phyloP scores from a whole-genome alignment of 352 stramenopile genomes.

The Pythium folliculosum region DNA sequence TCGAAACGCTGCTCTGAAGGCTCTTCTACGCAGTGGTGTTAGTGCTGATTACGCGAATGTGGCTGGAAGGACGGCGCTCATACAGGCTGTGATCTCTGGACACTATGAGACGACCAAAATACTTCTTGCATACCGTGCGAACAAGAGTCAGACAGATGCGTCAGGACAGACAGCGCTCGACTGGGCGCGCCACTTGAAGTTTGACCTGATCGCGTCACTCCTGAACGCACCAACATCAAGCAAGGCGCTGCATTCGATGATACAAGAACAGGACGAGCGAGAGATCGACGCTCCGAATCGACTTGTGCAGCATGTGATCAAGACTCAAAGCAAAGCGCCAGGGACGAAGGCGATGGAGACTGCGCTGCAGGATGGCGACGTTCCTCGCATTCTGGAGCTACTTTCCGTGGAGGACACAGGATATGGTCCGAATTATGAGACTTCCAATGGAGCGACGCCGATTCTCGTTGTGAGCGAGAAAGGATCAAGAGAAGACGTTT shows the following conservation, averaged over 20 bases:
- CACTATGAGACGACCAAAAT: constrained; percentile 41
- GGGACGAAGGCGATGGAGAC: constrained; percentile 37
- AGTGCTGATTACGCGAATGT: constrained; percentile 38
- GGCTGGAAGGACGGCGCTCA: constrained; percentile 38
- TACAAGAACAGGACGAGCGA: constrained; percentile 48
- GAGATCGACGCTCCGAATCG: constrained; percentile 22
- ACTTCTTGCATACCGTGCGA: constrained; percentile 45
- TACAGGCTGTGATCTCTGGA: constrained; percentile 48
- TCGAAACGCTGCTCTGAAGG: constrained; percentile 35
- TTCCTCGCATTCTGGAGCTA: constrained; percentile 38
- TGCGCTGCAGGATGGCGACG: constrained; percentile 35
- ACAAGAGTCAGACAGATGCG: constrained; percentile 31
- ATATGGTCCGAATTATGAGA: constrained; percentile 58
- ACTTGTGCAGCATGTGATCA: constrained; percentile 6
- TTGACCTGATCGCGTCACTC: constrained; percentile 32
- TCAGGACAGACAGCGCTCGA: constrained; percentile 37
- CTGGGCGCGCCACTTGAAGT: constrained; percentile 35
- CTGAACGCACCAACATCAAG: constrained; percentile 33
- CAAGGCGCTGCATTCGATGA: constrained; percentile 31
- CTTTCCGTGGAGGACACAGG: constrained; percentile 33
- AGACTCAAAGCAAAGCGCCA: constrained; percentile 13
- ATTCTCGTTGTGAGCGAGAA: constrained; percentile 33
- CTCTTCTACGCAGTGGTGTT: constrained; percentile 41
- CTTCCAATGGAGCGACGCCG: constrained; percentile 39
- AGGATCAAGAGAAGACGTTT: constrained; percentile 32